Evolutionary conservation across 2,329 filamentous ascomycete species (phyloP).

Genomic region (Cadophora malorum): DNA sequence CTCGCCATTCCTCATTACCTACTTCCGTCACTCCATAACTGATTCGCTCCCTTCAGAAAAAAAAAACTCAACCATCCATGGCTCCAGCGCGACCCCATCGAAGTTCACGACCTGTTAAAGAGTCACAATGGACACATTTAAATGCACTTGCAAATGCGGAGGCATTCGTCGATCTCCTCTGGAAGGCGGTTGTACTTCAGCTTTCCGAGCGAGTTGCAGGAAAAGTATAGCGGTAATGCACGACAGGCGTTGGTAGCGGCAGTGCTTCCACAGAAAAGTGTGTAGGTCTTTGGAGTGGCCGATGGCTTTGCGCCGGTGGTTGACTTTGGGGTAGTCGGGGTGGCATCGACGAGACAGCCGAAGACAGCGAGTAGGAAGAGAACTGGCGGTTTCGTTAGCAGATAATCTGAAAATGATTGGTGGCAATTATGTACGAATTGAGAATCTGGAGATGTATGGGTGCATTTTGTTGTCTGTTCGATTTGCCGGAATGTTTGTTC

Average conservation of each 20-base stretch:
- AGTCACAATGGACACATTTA: not conserved
- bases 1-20: too few species aligned
- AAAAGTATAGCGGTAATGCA: constrained; percentile 7
- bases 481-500: not conserved
- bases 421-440: not conserved
- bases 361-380: constrained; percentile 6
- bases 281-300: not conserved
- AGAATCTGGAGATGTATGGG: not conserved
- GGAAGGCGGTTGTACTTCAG: constrained; percentile 5
- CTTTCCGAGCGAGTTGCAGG: constrained; percentile 9
- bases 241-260: not conserved
- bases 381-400: not conserved
- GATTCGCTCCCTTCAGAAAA: too few species aligned
- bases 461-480: not conserved
- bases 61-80: too few species aligned
- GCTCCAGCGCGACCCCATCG: too few species aligned
- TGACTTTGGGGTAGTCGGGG: not conserved
- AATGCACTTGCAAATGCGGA: constrained; percentile 2
- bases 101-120: too few species aligned
- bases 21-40: too few species aligned
- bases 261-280: not conserved
- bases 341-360: not conserved
- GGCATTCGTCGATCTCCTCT: constrained; percentile 5
- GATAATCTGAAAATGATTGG: not conserved
- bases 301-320: not conserved